Conservation (phyloP, 2,329 filamentous ascomycete genomes). For the Arthrobotrys entomopaga region DNA sequence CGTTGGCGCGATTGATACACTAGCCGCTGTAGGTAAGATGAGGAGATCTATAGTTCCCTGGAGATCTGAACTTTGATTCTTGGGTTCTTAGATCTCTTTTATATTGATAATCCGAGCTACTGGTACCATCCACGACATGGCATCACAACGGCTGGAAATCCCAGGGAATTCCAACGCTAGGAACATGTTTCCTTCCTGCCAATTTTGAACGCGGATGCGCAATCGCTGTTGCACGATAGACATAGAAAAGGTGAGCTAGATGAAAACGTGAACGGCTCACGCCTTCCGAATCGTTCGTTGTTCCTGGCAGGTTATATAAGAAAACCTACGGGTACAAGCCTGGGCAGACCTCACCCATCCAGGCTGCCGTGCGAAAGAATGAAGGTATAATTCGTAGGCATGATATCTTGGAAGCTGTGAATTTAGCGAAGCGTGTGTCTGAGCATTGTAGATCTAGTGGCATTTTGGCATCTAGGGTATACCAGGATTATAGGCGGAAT, state of each 20-base stretch:
- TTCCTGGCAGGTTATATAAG: not conserved
- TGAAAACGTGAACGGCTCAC: conserved; percentile 3
- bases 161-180: not conserved
- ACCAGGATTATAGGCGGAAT: conserved; percentile 25
- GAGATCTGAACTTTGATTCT: not conserved
- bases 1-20: too few species aligned
- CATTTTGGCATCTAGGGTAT: not conserved
- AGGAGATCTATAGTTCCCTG: not conserved
- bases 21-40: not conserved
- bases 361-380: conserved; percentile 28
- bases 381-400: conserved; percentile 31
- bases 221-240: not conserved
- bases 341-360: not conserved
- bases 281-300: conserved; percentile 40
- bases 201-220: conserved; percentile 25
- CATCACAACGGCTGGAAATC: not conserved
- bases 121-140: not conserved
- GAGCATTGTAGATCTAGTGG: too few species aligned
- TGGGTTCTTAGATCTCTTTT: not conserved
- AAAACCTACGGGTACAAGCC: not conserved
- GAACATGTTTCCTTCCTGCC: conserved; percentile 17
- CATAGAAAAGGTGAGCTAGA: not conserved
- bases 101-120: not conserved
- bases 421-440: not conserved
- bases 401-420: not conserved